Evolutionary conservation across 106 monocot genomes (phyloP), one percentile per base, ranked within the genome.

Genomic region (Xerophyta viscosa): DNA sequence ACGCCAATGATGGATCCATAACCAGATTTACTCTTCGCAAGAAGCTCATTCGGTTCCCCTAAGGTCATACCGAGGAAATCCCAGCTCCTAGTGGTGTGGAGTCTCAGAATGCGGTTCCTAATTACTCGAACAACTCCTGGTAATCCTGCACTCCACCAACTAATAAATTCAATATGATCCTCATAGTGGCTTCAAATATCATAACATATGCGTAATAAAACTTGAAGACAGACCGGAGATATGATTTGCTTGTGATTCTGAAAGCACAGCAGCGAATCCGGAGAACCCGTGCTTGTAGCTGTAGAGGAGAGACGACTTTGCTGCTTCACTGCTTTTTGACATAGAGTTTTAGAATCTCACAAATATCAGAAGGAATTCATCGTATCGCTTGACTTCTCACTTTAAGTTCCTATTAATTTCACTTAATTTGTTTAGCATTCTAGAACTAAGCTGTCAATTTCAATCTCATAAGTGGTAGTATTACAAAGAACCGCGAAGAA

Each of bases 61-160:
- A 45, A 51, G 50, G 71, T 68, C 39, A 82, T 24, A 23, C 53
- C 48, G 52, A 88, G 41, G 43, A 88, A 88, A 61, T 82, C 82
- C 87, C 87, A 88, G 44, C 74, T 82, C 66, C 87, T 74, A 3
- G 87, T 88, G 0, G 87, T 82, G 46, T 88, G 87, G 27, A 75
- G 49, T 15, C 58, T 31, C 41, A 71, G 68, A 44, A 75, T 72
- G 42, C 75, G 63, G 46, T 82, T 82, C 14, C 55, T 74, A 33
- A 71, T 43, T 3, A 88, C 78, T n/a, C 58, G 47, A 28, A 75
- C 62, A 20, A 88, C 78, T 56, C 68, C 82, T n/a, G 82, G 66
- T 22, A 60, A 54, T 51, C 66, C 87, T 88, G 66, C 48, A 68
- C 15, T 49, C 25, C 31, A 47, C 21, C 11, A 37, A n/a, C n/a